Conservation (phyloP, 2,329 filamentous ascomycete genomes). For the Anthostomella pinea region DNA sequence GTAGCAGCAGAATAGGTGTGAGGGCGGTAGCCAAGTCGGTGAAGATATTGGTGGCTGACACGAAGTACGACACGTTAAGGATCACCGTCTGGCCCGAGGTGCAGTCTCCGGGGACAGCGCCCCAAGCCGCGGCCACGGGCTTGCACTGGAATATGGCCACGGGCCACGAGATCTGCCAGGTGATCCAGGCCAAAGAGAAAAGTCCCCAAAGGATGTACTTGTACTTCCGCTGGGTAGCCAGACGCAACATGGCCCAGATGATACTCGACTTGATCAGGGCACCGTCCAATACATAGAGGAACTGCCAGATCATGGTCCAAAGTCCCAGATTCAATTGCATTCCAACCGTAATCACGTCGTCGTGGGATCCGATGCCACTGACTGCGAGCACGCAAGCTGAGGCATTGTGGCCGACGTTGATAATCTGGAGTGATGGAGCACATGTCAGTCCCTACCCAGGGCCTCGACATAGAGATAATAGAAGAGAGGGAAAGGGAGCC, state of each 20-base stretch:
- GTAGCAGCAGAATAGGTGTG: slow-evolving; percentile 12
- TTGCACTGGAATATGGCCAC: slow-evolving; percentile 17
- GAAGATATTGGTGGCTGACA: slow-evolving; percentile 17
- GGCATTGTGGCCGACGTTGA: slow-evolving; percentile 13
- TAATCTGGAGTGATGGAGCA: too few relatives aligned
- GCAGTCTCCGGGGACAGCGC: slow-evolving; percentile 12
- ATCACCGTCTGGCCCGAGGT: slow-evolving; percentile 12
- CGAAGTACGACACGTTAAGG: slow-evolving; percentile 12
- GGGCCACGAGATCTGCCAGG: slow-evolving; percentile 15
- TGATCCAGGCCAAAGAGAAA: slow-evolving; percentile 9
- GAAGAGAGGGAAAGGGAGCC: neutral
- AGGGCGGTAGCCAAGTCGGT: slow-evolving; percentile 11
- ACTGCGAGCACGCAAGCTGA: slow-evolving; percentile 9
- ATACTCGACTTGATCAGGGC: slow-evolving; percentile 15
- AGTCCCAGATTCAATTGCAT: slow-evolving; percentile 12
- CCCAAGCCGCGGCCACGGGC: slow-evolving; percentile 13
- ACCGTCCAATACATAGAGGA: slow-evolving; percentile 13
- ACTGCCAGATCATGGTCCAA: slow-evolving; percentile 13
- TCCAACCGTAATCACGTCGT: slow-evolving; percentile 11
- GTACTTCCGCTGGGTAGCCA: slow-evolving; percentile 8
- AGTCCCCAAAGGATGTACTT: slow-evolving; percentile 11
- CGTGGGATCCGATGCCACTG: slow-evolving; percentile 14
- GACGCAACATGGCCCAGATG: slow-evolving; percentile 10
- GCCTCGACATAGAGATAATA: too few relatives aligned
- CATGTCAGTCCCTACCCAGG: too few relatives aligned